These are phyloP conservation scores for Medicago lupulina DNA, from an alignment of 306 rosid genomes.

Conservation along the genomic window DNA sequence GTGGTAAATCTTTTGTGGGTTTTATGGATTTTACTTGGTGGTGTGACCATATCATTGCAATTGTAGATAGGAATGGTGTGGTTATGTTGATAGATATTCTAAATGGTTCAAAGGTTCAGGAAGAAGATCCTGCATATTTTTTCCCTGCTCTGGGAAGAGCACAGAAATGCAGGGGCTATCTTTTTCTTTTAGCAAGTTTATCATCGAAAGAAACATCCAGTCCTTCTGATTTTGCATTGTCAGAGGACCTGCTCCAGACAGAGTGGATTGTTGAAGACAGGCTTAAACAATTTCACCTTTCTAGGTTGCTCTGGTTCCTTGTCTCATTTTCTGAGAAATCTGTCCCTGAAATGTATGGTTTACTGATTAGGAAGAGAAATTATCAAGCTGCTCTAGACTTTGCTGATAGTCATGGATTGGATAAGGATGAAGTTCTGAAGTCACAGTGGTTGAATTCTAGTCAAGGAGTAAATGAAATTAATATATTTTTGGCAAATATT, in stretches of 20 bases:
- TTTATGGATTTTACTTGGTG: slow-evolving; percentile 94
- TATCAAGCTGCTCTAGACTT: slow-evolving; percentile 79
- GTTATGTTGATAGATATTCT: slow-evolving; percentile 74
- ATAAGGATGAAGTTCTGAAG: slow-evolving; percentile 83
- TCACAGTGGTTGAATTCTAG: slow-evolving; percentile 94
- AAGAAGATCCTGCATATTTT: slow-evolving; percentile 60
- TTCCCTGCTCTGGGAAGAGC: slow-evolving; percentile 79
- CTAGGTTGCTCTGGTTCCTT: slow-evolving; percentile 77
- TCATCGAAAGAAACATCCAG: slow-evolving; percentile 51
- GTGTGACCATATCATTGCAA: slow-evolving; percentile 76
- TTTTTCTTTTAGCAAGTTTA: slow-evolving; percentile 71
- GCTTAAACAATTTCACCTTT: slow-evolving; percentile 60
- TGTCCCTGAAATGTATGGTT: slow-evolving; percentile 74
- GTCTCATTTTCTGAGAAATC: slow-evolving; percentile 80
- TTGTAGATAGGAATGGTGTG: slow-evolving; percentile 64
- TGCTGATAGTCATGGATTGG: slow-evolving; percentile 78
- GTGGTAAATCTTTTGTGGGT: slow-evolving; percentile 52
- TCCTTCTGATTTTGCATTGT: slow-evolving; percentile 47
- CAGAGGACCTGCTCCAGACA: slow-evolving; percentile 49
- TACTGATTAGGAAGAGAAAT: slow-evolving; percentile 64
- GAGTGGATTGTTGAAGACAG: slow-evolving; percentile 66
- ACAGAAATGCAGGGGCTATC: slow-evolving; percentile 55
- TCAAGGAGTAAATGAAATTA: slow-evolving; percentile 75
- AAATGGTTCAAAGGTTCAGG: slow-evolving; percentile 69
- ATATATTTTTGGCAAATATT: slow-evolving; percentile 62